Conservation (phyloP, 352 stramenopile species). For the Phytophthora capsici region DNA sequence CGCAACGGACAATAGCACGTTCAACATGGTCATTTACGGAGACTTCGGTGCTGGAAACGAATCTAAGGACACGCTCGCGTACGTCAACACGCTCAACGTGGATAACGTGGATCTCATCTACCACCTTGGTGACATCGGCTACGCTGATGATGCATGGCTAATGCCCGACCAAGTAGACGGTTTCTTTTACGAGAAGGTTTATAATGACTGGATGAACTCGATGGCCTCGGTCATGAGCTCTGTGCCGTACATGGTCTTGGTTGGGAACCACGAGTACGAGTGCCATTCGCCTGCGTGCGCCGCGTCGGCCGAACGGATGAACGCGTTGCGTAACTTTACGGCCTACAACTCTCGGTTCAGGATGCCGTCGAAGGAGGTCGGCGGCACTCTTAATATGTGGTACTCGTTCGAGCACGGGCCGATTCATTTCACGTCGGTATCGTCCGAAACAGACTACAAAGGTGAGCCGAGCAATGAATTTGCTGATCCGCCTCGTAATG, state of each 20-base stretch:
- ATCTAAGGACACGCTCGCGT: slow-evolving; percentile 36
- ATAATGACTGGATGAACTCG: slow-evolving; percentile 81
- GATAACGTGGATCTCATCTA: slow-evolving; percentile 60
- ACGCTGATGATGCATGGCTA: slow-evolving; percentile 34
- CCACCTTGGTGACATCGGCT: slow-evolving; percentile 75
- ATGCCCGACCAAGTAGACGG: slow-evolving; percentile 41
- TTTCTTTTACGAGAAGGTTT: slow-evolving; percentile 88
- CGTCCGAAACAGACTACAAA: slow-evolving; percentile 74
- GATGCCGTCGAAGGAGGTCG: slow-evolving; percentile 77
- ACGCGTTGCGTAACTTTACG: slow-evolving; percentile 74
- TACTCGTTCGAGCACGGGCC: slow-evolving; percentile 87
- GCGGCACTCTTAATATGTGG: slow-evolving; percentile 80
- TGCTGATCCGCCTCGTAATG: slow-evolving; percentile 39
- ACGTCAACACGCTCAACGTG: slow-evolving; percentile 38
- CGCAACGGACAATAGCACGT: slow-evolving; percentile 28
- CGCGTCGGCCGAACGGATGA: slow-evolving; percentile 43
- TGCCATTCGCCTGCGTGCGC: slow-evolving; percentile 74
- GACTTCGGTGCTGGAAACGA: slow-evolving; percentile 53
- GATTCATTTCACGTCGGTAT: slow-evolving; percentile 84
- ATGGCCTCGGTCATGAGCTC: slow-evolving; percentile 50
- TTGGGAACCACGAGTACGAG: slow-evolving; percentile 89
- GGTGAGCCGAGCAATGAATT: slow-evolving; percentile 51
- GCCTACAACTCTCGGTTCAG: slow-evolving; percentile 85
- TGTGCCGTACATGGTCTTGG: slow-evolving; percentile 79
- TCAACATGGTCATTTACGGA: slow-evolving; percentile 62